phyloP scores from a whole-genome alignment of 257 asterid species.

The Solanum gracilifrons region DNA sequence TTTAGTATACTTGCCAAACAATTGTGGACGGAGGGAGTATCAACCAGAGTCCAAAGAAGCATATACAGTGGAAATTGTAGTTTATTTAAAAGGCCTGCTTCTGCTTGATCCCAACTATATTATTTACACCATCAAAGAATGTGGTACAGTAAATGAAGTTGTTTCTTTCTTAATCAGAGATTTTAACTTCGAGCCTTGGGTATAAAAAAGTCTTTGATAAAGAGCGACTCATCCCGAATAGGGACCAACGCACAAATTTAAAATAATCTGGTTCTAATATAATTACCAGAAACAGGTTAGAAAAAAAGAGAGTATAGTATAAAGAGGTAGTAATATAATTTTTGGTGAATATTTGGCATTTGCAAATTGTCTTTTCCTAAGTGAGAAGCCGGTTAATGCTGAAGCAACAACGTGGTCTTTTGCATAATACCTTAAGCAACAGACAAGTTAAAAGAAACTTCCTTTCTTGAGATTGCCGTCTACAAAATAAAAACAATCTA shows the following conservation, averaged over 20 bases:
- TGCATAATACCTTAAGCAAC: background rate
- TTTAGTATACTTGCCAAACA: too few relatives aligned
- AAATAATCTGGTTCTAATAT: accelerated
- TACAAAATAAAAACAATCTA: background rate
- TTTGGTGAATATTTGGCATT: background rate
- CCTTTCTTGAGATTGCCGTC: background rate
- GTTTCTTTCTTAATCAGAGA: too few relatives aligned
- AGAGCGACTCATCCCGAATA: too few relatives aligned
- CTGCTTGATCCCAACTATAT: background rate
- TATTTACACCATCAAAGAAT: background rate
- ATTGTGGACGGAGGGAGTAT: too few relatives aligned
- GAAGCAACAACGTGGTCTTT: background rate
- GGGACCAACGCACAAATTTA: background rate
- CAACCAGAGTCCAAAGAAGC: background rate
- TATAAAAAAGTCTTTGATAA: too few relatives aligned
- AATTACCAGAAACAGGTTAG: too few relatives aligned
- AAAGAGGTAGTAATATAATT: background rate
- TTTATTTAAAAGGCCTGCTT: background rate
- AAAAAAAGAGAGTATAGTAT: background rate
- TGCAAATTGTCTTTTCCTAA: background rate
- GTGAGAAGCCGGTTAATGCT: background rate
- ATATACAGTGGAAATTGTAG: background rate
- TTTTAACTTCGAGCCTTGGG: accelerated
- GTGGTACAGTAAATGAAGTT: too few relatives aligned
- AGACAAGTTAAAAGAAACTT: background rate